Conservation (phyloP, 2,329 filamentous ascomycete genomes). For the Colletotrichum brevisporum region DNA sequence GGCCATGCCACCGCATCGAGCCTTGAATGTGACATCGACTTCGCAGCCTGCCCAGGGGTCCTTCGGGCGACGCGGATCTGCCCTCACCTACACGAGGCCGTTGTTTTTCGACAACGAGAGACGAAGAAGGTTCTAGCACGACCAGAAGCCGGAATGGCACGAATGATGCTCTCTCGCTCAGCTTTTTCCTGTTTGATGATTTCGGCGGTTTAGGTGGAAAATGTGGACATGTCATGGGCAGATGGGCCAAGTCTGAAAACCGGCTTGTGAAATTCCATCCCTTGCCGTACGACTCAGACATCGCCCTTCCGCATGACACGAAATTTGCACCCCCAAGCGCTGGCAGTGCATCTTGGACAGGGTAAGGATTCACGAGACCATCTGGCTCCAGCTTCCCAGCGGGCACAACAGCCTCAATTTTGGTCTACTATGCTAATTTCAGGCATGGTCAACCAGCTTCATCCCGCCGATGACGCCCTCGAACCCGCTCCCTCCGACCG, state of each 20-base stretch:
- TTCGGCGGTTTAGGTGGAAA: not conserved
- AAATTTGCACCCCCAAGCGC: constrained; percentile 11
- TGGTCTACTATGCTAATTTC: constrained; percentile 4
- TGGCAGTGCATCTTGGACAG: too few relatives aligned
- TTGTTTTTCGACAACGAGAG: not conserved
- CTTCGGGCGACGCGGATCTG: constrained; percentile 5
- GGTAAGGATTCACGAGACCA: too few relatives aligned
- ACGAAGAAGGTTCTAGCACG: constrained; percentile 25
- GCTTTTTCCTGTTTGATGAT: too few relatives aligned
- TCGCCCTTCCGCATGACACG: constrained; percentile 12
- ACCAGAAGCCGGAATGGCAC: not conserved
- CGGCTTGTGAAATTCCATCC: not conserved
- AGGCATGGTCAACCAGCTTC: constrained; percentile 36
- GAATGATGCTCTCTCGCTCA: too few relatives aligned
- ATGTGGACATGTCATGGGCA: not conserved
- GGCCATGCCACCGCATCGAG: constrained; percentile 34
- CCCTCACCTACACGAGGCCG: not conserved
- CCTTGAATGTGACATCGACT: constrained; percentile 32
- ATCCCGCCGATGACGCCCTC: constrained; percentile 35
- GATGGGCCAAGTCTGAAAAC: not conserved
- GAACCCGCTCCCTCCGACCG: constrained; percentile 32
- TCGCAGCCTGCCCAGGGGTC: constrained; percentile 1
- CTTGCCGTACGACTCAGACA: constrained; percentile 24
- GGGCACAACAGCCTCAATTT: not conserved
- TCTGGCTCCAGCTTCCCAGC: too few relatives aligned